Evolutionary conservation across 1,139 yeast genomes (phyloP), one percentile per base, ranked within the genome.

Genomic region (Pichia sp.): DNA sequence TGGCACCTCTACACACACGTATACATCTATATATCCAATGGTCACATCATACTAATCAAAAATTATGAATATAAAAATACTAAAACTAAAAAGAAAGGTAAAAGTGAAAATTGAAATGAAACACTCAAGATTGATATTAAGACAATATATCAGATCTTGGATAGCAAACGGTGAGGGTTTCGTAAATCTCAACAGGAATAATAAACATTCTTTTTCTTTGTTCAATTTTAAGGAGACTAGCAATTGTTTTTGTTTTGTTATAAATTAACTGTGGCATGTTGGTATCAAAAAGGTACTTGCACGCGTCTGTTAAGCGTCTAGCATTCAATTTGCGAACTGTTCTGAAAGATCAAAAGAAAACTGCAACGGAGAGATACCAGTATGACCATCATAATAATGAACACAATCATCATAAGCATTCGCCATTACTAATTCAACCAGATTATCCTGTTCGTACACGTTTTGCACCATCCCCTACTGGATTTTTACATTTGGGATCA

Each of bases 401-500:
- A 2, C 44, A 35, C 34, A 47, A 45, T 38, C 43, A 45, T 40
- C 52, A 44, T 26, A 48, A 49, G 22, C 50, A 45, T 26, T 46
- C 47, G 7, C 49, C 50, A 12, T 32, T 52, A 13, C 37, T 53
- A 7, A 16, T 36, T 4, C 56, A 51, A 18, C 61, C 62, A 5
- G 45, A 41, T 2, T 16, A 59, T 0, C 95, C 96, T 0, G 96
- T 83, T 0, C 68, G 96, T 54, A 88, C 97, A 1, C 70, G 99
- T 56, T 92, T 92, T 68, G 99, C 99, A 0, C 98, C 99, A 1
- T 90, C 97, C 3, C 99, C 99, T 1, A 92, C 99, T 0, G 99
- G 99, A 0, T 78, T 77, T 54, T 72, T 94, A 36, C 99, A 92
- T 63, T 65, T 94, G 49, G 99, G 99, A 0, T 89, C 97, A 0